Percentiles rank a stretch among this genome's conserved stretches.
Conservation (phyloP, 73 alveolate genomes). For the Uronychia setigera region DNA sequence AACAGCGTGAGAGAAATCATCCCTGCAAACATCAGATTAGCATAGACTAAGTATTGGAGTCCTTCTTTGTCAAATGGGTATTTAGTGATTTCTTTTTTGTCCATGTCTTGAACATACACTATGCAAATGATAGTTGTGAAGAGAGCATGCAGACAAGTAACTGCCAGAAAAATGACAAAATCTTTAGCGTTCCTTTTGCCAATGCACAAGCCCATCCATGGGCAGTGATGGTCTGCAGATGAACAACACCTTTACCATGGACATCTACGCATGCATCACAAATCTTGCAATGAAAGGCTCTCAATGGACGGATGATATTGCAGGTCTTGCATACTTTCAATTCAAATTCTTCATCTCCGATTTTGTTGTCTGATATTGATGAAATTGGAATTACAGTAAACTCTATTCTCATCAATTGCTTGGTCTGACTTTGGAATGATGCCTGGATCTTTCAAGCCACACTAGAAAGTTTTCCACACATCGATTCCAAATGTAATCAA, state of each 20-base stretch:
- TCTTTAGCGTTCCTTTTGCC: conserved; percentile 42
- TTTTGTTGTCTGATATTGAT: neutral
- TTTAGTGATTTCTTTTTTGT: neutral
- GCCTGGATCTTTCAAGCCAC: conserved; percentile 40
- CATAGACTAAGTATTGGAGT: neutral
- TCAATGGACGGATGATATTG: conserved; percentile 32
- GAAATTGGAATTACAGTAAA: neutral
- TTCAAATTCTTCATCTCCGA: conserved; percentile 21
- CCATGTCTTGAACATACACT: neutral
- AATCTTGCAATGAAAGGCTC: conserved; percentile 43
- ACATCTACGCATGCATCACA: conserved; percentile 44
- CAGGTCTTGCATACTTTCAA: conserved; percentile 38
- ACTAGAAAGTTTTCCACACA: neutral
- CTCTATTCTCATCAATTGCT: neutral
- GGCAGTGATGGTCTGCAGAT: conserved; percentile 50
- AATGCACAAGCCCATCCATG: conserved; percentile 56
- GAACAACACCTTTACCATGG: conserved; percentile 25
- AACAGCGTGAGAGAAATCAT: conserved; percentile 18
- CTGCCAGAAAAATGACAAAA: conserved; percentile 11
- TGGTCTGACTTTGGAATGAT: conserved; percentile 6
- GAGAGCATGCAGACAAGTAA: conserved; percentile 21
- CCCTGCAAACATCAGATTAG: conserved; percentile 13
- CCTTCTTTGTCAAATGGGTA: conserved; percentile 3
- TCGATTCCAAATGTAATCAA: conserved; percentile 3
- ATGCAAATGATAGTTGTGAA: conserved; percentile 11